These are phyloP conservation scores for Deinandra increscens DNA, from an alignment of 129 eudicot genomes.

Conservation along the genomic window DNA sequence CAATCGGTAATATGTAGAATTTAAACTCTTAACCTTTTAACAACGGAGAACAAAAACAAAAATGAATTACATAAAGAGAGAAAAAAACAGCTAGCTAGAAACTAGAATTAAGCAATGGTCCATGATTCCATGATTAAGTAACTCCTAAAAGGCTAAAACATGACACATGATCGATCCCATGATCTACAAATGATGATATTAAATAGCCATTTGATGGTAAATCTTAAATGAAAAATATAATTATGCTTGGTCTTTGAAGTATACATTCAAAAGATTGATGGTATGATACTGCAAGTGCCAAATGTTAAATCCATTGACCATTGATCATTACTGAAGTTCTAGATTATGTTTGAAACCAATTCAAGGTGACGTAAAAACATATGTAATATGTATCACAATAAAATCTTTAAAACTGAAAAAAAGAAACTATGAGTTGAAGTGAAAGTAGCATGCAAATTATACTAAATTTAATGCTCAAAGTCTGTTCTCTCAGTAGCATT, in stretches of 20 bases:
- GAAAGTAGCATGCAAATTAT: constrained; percentile 8
- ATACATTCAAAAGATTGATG: not conserved
- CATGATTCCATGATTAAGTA: not conserved
- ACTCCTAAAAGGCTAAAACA: not conserved
- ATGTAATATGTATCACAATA: not conserved
- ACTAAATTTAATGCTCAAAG: constrained; percentile 29
- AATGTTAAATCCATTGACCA: not conserved
- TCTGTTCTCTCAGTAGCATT: constrained; percentile 21
- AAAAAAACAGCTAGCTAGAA: too few species aligned
- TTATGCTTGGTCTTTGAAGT: not conserved
- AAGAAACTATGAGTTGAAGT: not conserved
- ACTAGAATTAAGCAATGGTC: not conserved
- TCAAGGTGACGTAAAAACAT: not conserved
- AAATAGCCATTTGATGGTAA: not conserved
- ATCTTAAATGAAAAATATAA: not conserved
- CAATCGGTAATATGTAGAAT: too few species aligned
- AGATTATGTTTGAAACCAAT: not conserved
- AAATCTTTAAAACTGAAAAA: not conserved
- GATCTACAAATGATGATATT: not conserved
- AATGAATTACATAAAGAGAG: too few species aligned
- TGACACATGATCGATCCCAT: not conserved
- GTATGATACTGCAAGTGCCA: too few species aligned
- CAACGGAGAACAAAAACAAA: too few species aligned
- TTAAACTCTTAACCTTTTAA: too few species aligned
- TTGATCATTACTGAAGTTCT: not conserved